Evolutionary conservation across 2,329 filamentous ascomycete genomes (phyloP).

Genomic region (Talaromyces islandicus): DNA sequence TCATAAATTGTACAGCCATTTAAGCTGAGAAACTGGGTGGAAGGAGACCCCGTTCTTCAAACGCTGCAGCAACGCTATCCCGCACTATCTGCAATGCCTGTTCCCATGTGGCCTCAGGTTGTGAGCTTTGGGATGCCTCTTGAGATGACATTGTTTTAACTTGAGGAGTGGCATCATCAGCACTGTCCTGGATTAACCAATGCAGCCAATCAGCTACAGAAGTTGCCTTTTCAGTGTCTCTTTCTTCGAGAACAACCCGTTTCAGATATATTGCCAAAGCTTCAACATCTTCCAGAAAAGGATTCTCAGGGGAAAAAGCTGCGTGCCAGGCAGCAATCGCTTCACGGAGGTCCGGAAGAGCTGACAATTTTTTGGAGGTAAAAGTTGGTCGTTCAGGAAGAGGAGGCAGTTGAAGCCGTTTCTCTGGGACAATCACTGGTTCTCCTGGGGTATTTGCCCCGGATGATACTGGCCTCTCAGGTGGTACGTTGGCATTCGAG

Average conservation of each 20-base stretch:
- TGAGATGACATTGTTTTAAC: background rate
- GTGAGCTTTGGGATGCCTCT: slow-evolving; percentile 10
- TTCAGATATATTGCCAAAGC: slow-evolving; percentile 68
- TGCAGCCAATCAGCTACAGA: slow-evolving; percentile 61
- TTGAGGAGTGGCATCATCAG: slow-evolving; percentile 26
- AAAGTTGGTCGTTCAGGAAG: slow-evolving; percentile 54
- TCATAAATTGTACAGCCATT: background rate
- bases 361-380: slow-evolving; percentile 52
- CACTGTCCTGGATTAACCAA: slow-evolving; percentile 33
- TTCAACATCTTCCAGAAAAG: slow-evolving; percentile 70
- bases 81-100: slow-evolving; percentile 35
- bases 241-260: slow-evolving; percentile 68
- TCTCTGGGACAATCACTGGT: slow-evolving; percentile 16
- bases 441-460: slow-evolving; percentile 14
- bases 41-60: slow-evolving; percentile 41
- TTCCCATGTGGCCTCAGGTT: slow-evolving; percentile 26
- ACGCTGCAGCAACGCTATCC: slow-evolving; percentile 36
- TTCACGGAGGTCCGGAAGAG: slow-evolving; percentile 60
- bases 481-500: slow-evolving; percentile 24
- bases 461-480: slow-evolving; percentile 6
- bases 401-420: slow-evolving; percentile 38
- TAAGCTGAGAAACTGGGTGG: slow-evolving; percentile 32
- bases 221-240: slow-evolving; percentile 68
- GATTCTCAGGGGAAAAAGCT: slow-evolving; percentile 66
- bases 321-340: slow-evolving; percentile 72